Conservation (phyloP, 176 grass and related monocot genomes). For the Oryza meridionalis region DNA sequence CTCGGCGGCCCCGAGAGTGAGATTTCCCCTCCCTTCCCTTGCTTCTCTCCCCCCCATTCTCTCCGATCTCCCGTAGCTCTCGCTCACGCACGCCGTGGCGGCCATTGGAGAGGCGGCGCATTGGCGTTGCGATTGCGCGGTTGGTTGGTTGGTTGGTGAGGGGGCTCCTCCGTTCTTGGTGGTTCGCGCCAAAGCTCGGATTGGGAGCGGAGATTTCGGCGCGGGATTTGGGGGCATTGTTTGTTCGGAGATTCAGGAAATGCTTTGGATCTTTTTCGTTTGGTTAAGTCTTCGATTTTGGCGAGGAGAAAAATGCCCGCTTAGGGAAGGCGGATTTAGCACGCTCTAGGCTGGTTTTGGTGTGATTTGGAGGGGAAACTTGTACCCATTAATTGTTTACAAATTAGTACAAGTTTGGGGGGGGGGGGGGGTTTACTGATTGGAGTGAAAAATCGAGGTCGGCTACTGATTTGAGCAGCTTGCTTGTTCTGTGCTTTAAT, state of each 20-base stretch:
- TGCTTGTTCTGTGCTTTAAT: not conserved
- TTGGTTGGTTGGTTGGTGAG: not conserved
- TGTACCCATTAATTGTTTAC: not conserved
- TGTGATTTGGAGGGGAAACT: not conserved
- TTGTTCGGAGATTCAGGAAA: not conserved
- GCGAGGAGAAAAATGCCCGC: not conserved
- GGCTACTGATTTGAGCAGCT: not conserved
- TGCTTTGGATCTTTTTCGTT: not conserved
- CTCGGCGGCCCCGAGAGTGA: conserved; percentile 95
- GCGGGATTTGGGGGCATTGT: conserved; percentile 7
- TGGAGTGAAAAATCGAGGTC: not conserved
- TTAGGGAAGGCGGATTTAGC: conserved; percentile 5
- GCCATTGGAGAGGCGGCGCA: too few species aligned
- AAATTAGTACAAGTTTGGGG: not conserved
- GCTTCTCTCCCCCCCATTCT: not conserved
- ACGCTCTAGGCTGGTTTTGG: not conserved
- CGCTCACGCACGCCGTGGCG: too few species aligned
- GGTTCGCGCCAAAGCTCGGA: too few species aligned
- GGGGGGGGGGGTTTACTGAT: conserved; percentile 11
- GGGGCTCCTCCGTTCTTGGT: not conserved
- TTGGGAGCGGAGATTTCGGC: not conserved
- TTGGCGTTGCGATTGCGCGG: not conserved
- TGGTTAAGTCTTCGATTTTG: not conserved
- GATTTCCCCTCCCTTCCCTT: conserved; percentile 35
- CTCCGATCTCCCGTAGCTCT: not conserved